Base-by-base conservation (phyloP, 164 flowering plant genomes). In the Nelumbo lutea region DNA sequence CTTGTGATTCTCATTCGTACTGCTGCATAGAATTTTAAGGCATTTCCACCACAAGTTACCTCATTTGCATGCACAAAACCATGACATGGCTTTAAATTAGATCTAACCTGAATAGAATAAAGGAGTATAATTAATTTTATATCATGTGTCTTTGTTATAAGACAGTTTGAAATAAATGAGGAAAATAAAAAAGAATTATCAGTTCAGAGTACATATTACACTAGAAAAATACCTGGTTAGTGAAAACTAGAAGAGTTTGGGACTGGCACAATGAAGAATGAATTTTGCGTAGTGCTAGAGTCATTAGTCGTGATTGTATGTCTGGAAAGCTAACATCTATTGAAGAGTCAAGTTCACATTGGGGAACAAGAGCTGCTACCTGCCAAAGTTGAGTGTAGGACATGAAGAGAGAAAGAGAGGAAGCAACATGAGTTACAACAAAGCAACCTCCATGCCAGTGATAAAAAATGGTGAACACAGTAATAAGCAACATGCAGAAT, bases 341-440 rank as follows among this genome's bases (percentile, higher is more conserved):
- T 48, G 64, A 64, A 69, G 51, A 72, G 72, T 87, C 93, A 75
- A 91, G 59, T 78, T 91, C 97, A 77, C 63, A 60, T 72, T 87
- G 86, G 39, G 98, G 91, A 67, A 89, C 80, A 78, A 93, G 97
- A 51, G 96, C 98, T 53, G 97, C 98, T 10, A 92, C 98, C 98
- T 90, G 84, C 61, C 61, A 71, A 67, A 6, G 59, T 46, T 69
- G 46, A 72, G 8, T 9, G 43, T 61, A 67, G 47, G 61, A 65
- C 9, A 42, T 39, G 14, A 40, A n/a, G 60, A 42, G 62, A n/a
- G 4, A 27, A 27, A 38, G 15, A 47, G 3, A 58, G 13, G 66
- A 52, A 67, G 2, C 48, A 2, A 57, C 59, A 39, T 27, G 14
- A 42, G 11, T 48, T 40, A 58, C 13, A 11, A 45, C 5, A n/a